Evolutionary conservation across 2,329 filamentous ascomycete species (phyloP), one percentile per base, ranked within the genome.

Genomic region (Cladorrhinum sp.): DNA sequence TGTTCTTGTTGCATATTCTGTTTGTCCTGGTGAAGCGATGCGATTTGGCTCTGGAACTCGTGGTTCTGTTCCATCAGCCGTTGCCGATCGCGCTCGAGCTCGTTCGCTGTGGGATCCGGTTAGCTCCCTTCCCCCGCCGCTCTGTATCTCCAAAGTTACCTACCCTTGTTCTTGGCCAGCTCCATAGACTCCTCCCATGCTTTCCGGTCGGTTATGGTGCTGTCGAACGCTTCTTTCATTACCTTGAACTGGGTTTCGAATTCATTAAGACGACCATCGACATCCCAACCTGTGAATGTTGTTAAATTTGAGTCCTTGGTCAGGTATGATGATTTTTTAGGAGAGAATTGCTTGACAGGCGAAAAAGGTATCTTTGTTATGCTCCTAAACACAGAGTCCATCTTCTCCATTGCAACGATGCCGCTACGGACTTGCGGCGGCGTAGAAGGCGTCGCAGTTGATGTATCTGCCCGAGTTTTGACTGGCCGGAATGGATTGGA

Each of bases 171-270:
- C 71, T 94, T 96, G 66, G 90, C 89, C 9, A 90, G 68, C 16
- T 88, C 85, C 51, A 96, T 81, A 0, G 87, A 84, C 64, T 95
- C 89, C 68, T 94, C 91, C 63, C 92, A 79, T 4, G 81, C 83
- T 60, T 84, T 87, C 67, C 85, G 87, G 58, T 91, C 87, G 46
- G 82, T 83, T 10, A 88, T 82, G 21, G 89, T 87, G 30, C 82
- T 82, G 61, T 86, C 86, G 71, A 97, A 86, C 65, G 89, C 87
- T 61, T 88, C 82, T 70, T 89, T 88, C 64, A 98, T 80, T 62
- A 83, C 80, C 53, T 83, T 82, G 71, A 92, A 92, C 69, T 94
- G 82, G 18, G 81, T 79, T 69, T 96, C 91, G 76, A 97, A 88
- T 62, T 86, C 83, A 64, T 87, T 86, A 67, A 97, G 83, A 65